A percentile compares a stretch with the other conserved stretches of the same genome.
phyloP scores from a whole-genome alignment of 129 eudicot genomes.

The Solidago caesia region DNA sequence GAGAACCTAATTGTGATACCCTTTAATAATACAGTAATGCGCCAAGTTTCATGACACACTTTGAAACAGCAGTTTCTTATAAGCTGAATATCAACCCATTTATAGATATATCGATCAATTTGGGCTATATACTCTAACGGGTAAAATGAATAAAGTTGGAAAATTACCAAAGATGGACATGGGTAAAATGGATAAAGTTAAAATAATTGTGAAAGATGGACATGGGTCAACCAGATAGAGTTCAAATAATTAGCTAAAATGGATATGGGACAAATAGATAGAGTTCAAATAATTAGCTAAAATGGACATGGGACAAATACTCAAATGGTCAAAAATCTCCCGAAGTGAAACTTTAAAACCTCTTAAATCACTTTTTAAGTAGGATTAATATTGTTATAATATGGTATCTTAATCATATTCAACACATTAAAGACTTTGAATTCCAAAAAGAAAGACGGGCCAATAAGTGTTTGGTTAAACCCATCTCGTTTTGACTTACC shows the following conservation, averaged over 20 bases:
- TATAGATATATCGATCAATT: neutral
- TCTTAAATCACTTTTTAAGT: no score
- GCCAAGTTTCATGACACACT: neutral
- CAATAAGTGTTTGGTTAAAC: neutral
- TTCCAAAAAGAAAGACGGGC: no score
- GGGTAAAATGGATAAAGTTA: neutral
- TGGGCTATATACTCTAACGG: neutral
- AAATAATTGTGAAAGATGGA: neutral
- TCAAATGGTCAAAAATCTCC: neutral
- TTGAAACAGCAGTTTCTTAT: neutral
- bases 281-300: no score
- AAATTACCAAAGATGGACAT: neutral
- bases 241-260: no score
- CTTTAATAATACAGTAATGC: no score
- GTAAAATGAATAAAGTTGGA: neutral
- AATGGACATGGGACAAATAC: no score
- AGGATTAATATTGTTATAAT: no score
- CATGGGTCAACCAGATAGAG: no score
- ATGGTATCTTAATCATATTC: no score
- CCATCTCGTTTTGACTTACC: neutral
- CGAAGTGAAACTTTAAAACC: neutral
- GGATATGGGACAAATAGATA: no score
- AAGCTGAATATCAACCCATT: neutral
- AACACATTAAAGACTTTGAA: no score
- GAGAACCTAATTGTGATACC: neutral